Conservation (phyloP, 257 asterid genomes). For the Verbena officinalis region DNA sequence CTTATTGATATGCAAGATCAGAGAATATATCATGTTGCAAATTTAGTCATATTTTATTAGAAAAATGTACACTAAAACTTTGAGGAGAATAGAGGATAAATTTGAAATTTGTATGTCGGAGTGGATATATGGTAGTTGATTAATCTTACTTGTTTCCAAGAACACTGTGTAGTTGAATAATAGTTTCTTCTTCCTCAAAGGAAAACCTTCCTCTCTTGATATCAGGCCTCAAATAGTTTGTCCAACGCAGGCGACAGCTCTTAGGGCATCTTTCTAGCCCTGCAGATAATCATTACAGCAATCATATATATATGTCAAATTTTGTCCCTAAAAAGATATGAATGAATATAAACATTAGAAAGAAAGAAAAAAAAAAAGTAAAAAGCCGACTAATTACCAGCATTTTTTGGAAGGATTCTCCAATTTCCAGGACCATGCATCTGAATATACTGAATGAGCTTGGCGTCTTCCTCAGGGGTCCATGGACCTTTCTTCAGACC, state of each 20-base stretch:
- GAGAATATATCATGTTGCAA: no score
- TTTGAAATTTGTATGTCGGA: no score
- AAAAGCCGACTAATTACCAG: conserved; percentile 41
- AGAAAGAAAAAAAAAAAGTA: no score
- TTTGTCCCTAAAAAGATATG: background rate
- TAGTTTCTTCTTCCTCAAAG: conserved; percentile 83
- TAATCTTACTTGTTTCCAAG: conserved; percentile 84
- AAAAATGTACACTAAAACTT: no score
- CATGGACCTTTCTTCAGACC: no score
- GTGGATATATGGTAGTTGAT: background rate
- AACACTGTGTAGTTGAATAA: conserved; percentile 77
- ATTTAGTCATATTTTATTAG: no score
- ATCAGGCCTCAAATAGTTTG: conserved; percentile 97
- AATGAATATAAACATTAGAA: background rate
- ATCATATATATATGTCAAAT: background rate
- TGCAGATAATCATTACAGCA: no score
- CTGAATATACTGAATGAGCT: conserved; percentile 60
- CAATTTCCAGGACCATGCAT: conserved; percentile 76
- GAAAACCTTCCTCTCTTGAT: conserved; percentile 87
- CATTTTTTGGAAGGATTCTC: conserved; percentile 78
- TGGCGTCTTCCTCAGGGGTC: conserved; percentile 77
- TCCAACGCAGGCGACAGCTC: conserved; percentile 88
- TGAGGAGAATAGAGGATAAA: no score
- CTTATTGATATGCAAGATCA: no score
- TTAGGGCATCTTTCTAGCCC: conserved; percentile 87